These are phyloP conservation scores for Agarophyton chilense DNA, from an alignment of 23 red algal species.

Conservation along the genomic window DNA sequence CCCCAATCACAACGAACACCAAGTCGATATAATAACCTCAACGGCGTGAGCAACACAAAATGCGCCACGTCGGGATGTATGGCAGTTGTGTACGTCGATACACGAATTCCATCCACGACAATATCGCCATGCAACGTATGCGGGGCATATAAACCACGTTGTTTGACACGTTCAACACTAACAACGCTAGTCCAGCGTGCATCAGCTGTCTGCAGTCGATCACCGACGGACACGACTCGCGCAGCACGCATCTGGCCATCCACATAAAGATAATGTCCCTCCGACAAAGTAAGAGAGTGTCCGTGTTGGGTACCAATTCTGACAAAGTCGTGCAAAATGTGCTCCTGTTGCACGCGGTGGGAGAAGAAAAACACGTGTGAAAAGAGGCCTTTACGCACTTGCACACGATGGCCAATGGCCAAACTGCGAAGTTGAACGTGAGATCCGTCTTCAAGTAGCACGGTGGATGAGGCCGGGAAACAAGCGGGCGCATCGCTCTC, in stretches of 20 bases:
- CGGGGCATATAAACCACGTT: slow-evolving; percentile 46
- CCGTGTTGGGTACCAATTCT: slow-evolving; percentile 26
- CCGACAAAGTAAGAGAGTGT: slow-evolving; percentile 28
- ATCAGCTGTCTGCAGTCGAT: neutral
- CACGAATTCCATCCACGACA: slow-evolving; percentile 56
- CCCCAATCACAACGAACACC: neutral
- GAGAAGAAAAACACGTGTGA: slow-evolving; percentile 75
- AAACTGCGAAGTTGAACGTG: slow-evolving; percentile 17
- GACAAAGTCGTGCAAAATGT: slow-evolving; percentile 27
- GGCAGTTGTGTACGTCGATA: slow-evolving; percentile 71
- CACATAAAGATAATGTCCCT: slow-evolving; percentile 69
- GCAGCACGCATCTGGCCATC: slow-evolving; percentile 38
- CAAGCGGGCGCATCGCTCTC: slow-evolving; percentile 10
- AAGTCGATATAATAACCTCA: slow-evolving; percentile 17
- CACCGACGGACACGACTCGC: neutral
- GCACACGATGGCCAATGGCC: slow-evolving; percentile 24
- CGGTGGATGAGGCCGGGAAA: slow-evolving; percentile 25
- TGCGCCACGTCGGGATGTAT: slow-evolving; percentile 60
- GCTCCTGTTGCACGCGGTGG: neutral
- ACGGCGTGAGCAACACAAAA: slow-evolving; percentile 49
- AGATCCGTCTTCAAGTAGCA: slow-evolving; percentile 14
- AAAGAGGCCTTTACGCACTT: neutral
- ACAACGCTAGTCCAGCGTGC: neutral
- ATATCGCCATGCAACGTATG: slow-evolving; percentile 67
- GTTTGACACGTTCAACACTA: neutral